Evolutionary conservation across 192 early-diverging fungal species (phyloP), one percentile per base, ranked within the genome.

Genomic region (Podila minutissima): DNA sequence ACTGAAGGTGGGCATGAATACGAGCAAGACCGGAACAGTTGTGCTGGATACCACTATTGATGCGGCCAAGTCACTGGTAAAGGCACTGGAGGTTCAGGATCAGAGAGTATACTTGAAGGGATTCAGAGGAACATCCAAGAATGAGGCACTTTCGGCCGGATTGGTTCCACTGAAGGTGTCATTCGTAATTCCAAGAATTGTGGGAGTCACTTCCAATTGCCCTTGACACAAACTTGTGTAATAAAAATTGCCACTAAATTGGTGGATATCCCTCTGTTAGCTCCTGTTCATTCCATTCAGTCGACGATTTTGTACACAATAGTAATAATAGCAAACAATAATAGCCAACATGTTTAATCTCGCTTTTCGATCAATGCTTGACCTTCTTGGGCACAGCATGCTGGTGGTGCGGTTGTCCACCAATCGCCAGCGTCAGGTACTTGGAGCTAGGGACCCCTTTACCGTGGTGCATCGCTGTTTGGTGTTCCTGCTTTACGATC

Each of bases 311-410:
- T n/a, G n/a, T n/a, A n/a, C n/a, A n/a, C n/a, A n/a, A n/a, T n/a
- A n/a, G n/a, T n/a, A n/a, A n/a, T n/a, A n/a, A n/a, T n/a, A n/a
- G n/a, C n/a, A n/a, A n/a, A n/a, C n/a, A n/a, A n/a, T n/a, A n/a
- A n/a, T n/a, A n/a, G n/a, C n/a, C n/a, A n/a, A n/a, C n/a, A 46
- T 4, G 15, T 17, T 46, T 4, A 2, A 46, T 17, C 15, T 17
- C 41, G 15, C 38, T 17, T 46, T 12, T 55, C 22, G 9, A 29
- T 59, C 62, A 72, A 28, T 24, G 26, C 53, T 59, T 68, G 5
- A 69, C 67, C n/a, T 68, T 59, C 62, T 69, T 75, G 28, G 74
- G 74, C 5, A 61, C 51, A 26, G 61, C 74, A 69, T 75, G 74
- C 28, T 28, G 60, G 50, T 74, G 73, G 49, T 74, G 73, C 26